Evolutionary conservation across 306 rosid genomes (phyloP).

Genomic region (Purshia tridentata): DNA sequence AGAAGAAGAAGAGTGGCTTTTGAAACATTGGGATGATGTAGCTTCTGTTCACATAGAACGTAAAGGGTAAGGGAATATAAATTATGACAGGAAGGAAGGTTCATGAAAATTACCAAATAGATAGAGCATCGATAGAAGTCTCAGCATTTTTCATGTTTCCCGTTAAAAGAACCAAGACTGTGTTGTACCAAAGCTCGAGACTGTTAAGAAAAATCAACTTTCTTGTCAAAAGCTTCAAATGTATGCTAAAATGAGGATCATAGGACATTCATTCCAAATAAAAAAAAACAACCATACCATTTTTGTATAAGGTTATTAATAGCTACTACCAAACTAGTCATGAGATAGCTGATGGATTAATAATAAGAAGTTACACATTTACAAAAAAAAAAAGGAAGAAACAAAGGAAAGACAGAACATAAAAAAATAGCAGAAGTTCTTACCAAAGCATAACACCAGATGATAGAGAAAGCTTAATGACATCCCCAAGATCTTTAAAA

Average conservation of each 20-base stretch:
- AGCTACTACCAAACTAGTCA: too few species aligned
- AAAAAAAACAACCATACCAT: too few species aligned
- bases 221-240: not conserved
- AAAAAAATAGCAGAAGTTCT: not conserved
- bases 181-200: constrained; percentile 64
- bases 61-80: not conserved
- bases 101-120: constrained; percentile 47
- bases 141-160: constrained; percentile 57
- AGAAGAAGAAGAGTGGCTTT: too few species aligned
- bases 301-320: too few species aligned
- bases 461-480: constrained; percentile 58
- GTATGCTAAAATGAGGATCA: not conserved
- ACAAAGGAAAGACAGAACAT: not conserved
- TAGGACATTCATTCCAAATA: not conserved
- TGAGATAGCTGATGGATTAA: too few species aligned
- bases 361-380: too few species aligned
- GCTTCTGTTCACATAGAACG: not conserved
- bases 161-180: constrained; percentile 50
- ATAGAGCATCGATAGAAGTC: constrained; percentile 49
- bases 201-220: constrained; percentile 30
- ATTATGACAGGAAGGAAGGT: not conserved
- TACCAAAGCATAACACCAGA: constrained; percentile 72
- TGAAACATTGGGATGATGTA: not conserved
- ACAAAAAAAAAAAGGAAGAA: not conserved
- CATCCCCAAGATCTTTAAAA: too few species aligned